These are phyloP conservation scores for Malassezia nana DNA, from an alignment of 1,284 basidiomycete genomes.

Conservation along the genomic window DNA sequence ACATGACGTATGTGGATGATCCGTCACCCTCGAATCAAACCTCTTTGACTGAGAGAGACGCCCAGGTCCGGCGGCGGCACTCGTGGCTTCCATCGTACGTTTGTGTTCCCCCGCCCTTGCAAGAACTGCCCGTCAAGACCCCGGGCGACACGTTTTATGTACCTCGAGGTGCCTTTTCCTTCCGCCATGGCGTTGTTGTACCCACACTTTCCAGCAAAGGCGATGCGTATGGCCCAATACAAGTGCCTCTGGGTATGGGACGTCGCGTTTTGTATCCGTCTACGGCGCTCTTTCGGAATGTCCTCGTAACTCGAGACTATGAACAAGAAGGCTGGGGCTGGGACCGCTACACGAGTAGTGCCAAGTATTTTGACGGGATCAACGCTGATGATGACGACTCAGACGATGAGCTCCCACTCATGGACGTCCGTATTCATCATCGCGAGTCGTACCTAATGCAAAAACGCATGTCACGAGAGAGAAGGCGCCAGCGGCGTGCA, in stretches of 20 bases:
- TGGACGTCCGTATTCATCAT: slow-evolving; percentile 16
- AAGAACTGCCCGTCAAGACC: background rate
- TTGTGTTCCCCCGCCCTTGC: slow-evolving; percentile 8
- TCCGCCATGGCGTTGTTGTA: slow-evolving; percentile 11
- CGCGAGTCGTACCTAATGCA: slow-evolving; percentile 4
- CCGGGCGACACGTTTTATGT: background rate
- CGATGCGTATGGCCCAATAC: slow-evolving; percentile 19
- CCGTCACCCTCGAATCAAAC: background rate
- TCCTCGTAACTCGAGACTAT: slow-evolving; percentile 38
- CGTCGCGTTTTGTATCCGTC: slow-evolving; percentile 37
- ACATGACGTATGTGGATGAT: background rate
- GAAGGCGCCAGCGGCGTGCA: slow-evolving; percentile 2
- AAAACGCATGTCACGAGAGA: slow-evolving; percentile 6
- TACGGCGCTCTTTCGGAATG: slow-evolving; percentile 46
- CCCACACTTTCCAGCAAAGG: background rate
- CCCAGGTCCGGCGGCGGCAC: background rate
- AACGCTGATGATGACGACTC: slow-evolving; percentile 23
- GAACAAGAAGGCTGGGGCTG: slow-evolving; percentile 47
- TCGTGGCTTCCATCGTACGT: background rate
- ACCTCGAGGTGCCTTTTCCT: slow-evolving; percentile 8
- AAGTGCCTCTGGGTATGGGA: slow-evolving; percentile 37
- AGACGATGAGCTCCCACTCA: slow-evolving; percentile 32
- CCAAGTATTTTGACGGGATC: slow-evolving; percentile 18
- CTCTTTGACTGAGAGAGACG: background rate
- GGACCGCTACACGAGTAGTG: slow-evolving; percentile 28